Percentiles rank a stretch among this genome's conserved stretches.
These are phyloP conservation scores for Blastobotrys elegans DNA, from an alignment of 1,139 yeast genomes.

Conservation along the genomic window DNA sequence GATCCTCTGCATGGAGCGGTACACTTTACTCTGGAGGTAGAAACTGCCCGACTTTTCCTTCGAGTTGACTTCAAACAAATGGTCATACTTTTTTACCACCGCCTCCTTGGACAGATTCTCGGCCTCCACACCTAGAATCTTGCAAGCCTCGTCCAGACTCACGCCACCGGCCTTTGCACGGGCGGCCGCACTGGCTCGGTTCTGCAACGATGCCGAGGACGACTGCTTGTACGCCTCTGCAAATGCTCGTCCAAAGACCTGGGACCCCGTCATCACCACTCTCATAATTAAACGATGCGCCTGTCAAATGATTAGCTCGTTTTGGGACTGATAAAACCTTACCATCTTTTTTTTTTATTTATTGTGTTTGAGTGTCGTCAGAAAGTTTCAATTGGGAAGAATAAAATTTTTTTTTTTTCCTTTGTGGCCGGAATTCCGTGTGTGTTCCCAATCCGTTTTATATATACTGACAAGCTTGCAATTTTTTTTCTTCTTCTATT, in stretches of 20 bases:
- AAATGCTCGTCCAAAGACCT: slow-evolving; percentile 93
- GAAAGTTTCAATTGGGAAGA: not conserved
- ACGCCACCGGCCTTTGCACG: slow-evolving; percentile 71
- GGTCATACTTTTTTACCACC: slow-evolving; percentile 71
- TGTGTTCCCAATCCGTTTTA: not conserved
- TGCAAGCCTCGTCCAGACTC: slow-evolving; percentile 82
- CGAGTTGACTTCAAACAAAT: slow-evolving; percentile 80
- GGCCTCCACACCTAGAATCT: slow-evolving; percentile 74
- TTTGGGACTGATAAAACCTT: not conserved
- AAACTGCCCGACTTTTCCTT: slow-evolving; percentile 94
- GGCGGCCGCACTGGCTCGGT: slow-evolving; percentile 55
- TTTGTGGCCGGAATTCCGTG: not conserved
- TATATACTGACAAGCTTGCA: not conserved
- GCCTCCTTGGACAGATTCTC: slow-evolving; percentile 50
- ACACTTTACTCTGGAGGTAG: slow-evolving; percentile 86
- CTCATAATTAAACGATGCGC: slow-evolving; percentile 90
- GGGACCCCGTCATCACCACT: slow-evolving; percentile 90
- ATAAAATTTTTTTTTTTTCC: not conserved
- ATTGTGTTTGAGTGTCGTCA: not conserved
- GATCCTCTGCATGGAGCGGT: slow-evolving; percentile 69
- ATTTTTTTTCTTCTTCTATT: not conserved
- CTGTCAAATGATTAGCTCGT: slow-evolving; percentile 29
- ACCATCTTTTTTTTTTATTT: not conserved
- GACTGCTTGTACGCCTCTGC: slow-evolving; percentile 98
- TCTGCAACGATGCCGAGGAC: slow-evolving; percentile 75